phyloP scores from a whole-genome alignment of 108 stramenopile species.

The Cyclostephanos tholiformis region DNA sequence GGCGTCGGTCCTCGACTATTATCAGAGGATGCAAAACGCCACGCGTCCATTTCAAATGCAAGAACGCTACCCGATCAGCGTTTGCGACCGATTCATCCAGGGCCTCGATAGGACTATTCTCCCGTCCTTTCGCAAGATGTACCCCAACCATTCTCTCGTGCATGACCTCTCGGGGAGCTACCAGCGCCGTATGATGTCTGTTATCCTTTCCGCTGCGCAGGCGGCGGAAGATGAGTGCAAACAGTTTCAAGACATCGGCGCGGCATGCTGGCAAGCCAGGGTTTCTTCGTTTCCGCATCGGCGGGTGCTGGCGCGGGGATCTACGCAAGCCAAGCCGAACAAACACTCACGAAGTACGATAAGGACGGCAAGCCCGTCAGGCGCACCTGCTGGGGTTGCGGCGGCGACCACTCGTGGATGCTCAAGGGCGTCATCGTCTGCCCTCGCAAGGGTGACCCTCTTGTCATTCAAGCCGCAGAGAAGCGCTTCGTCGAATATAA shows the following conservation, averaged over 20 bases:
- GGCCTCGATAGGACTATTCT: not conserved
- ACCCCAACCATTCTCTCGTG: not conserved
- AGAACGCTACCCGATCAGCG: not conserved
- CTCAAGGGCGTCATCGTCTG: not conserved
- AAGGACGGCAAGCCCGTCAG: too few relatives aligned
- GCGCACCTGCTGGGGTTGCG: not conserved
- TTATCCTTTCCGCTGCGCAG: not conserved
- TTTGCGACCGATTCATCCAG: not conserved
- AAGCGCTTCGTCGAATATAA: too few relatives aligned
- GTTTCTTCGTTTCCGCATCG: not conserved
- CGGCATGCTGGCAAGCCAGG: not conserved
- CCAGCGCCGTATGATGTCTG: not conserved
- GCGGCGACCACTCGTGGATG: constrained; percentile 1
- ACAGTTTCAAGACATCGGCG: not conserved
- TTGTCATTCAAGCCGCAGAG: not conserved
- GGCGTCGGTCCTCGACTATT: not conserved
- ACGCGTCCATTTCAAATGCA: not conserved
- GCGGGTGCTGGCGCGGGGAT: too few relatives aligned
- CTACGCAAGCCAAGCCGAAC: not conserved
- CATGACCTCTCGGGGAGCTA: not conserved
- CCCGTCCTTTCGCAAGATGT: not conserved
- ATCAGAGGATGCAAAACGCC: not conserved
- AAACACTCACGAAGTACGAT: too few relatives aligned
- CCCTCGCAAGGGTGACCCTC: not conserved
- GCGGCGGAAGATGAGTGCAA: not conserved